Evolutionary conservation across 129 eudicot genomes (phyloP).

Genomic region (Helianthus tuberosus): DNA sequence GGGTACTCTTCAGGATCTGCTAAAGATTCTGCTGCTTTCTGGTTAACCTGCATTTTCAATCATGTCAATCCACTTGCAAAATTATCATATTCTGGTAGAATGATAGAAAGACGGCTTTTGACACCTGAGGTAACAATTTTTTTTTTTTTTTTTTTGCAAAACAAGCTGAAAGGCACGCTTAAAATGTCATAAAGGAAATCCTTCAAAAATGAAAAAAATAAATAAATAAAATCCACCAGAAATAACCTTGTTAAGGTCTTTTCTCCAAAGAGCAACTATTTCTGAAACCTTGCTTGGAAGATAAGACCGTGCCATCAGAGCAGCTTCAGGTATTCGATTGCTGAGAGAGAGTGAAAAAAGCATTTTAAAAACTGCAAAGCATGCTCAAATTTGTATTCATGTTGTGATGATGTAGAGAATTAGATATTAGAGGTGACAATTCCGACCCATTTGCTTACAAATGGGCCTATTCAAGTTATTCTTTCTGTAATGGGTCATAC

Average conservation of each 20-base stretch:
- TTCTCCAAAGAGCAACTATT: slow-evolving; percentile 84
- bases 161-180: slow-evolving; percentile 11
- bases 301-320: slow-evolving; percentile 89
- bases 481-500: background rate
- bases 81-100: background rate
- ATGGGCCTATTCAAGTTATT: background rate
- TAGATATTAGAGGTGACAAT: background rate
- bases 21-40: slow-evolving; percentile 94
- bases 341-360: slow-evolving; percentile 34
- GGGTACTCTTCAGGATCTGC: slow-evolving; percentile 97
- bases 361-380: background rate
- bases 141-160: background rate
- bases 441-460: background rate
- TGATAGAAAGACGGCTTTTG: background rate
- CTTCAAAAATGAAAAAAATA: background rate
- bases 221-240: background rate
- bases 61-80: slow-evolving; percentile 23
- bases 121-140: background rate
- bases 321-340: slow-evolving; percentile 95
- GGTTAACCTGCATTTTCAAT: slow-evolving; percentile 66
- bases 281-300: slow-evolving; percentile 95
- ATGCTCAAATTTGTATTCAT: background rate
- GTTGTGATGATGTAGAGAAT: background rate
- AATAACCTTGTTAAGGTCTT: slow-evolving; percentile 80
- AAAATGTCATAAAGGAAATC: background rate